Evolutionary conservation across 495 filamentous ascomycete species (phyloP), one percentile per base, ranked within the genome.

Genomic region (Cairneyella variabilis): DNA sequence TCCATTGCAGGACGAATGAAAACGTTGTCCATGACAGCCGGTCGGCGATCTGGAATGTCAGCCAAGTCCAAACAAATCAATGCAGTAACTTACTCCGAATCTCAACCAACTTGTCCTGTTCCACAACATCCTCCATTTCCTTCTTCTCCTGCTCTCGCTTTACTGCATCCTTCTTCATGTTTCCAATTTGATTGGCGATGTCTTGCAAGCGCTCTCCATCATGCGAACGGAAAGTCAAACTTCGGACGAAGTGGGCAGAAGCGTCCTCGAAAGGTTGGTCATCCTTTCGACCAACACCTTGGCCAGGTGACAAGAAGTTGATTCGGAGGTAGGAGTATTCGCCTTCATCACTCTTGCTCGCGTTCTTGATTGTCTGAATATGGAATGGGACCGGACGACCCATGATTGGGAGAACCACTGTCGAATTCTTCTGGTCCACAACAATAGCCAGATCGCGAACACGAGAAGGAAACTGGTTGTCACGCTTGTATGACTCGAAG

Each of bases 101-200:
- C 70, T 96, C 91, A 58, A 91, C 70, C 17, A 99, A 82, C 72
- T 97, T 97, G 60, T 97, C 95, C 67, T 97, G 95, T 68, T 97
- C 95, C 3, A 99, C 90, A n/a, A 99, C 95, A 75, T 97, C 95
- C 65, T 97, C 95, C 86, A 99, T 83, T 59, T 99, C 91, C 68
- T 99, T 99, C 77, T 96, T 96, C 68, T 99, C 93, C 64, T 97
- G 90, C 65, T 97, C 95, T 56, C 86, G 84, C 62, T 95, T 89
- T 30, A 89, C 79, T 2, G 89, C 83, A 58, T 87, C 86, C 69
- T 93, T 96, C 69, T 95, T 92, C 65, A 99, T 85, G 53, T 96
- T 90, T 3, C 88, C 89, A 53, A 99, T 96, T 61, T 92, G 85
- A 20, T 85, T 84, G 5, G 90, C 86, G 50, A 99, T 91, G 51